phyloP scores from a whole-genome alignment of 345 rosid species.

The Acer negundo region DNA sequence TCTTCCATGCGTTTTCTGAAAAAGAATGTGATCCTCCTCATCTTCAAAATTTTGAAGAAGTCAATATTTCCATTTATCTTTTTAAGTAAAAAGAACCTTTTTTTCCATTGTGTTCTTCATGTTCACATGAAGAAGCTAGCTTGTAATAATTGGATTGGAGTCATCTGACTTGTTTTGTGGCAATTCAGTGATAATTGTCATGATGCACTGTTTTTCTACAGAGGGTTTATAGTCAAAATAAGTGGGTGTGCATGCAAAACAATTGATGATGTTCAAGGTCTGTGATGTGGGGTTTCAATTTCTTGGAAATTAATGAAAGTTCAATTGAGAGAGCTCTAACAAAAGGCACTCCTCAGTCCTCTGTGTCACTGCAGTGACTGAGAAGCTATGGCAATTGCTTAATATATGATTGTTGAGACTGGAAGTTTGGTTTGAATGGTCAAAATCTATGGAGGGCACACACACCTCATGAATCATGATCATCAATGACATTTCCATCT shows the following conservation, averaged over 20 bases:
- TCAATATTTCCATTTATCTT: not conserved
- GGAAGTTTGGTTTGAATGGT: not conserved
- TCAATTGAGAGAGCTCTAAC: not conserved
- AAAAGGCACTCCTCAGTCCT: not conserved
- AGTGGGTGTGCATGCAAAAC: not conserved
- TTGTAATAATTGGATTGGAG: not conserved
- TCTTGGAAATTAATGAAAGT: not conserved
- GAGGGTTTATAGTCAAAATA: not conserved
- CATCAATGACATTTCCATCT: not conserved
- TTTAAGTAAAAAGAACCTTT: not conserved
- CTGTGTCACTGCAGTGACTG: not conserved
- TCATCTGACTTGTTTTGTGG: not conserved
- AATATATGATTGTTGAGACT: not conserved
- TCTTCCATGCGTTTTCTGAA: not conserved
- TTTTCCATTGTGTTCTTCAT: not conserved
- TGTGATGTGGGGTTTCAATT: not conserved
- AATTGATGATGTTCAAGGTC: not conserved
- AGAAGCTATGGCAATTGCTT: not conserved
- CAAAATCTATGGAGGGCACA: not conserved
- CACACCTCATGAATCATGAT: slow-evolving; percentile 8
- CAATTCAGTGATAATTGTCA: not conserved
- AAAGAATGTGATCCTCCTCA: not conserved
- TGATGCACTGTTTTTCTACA: not conserved
- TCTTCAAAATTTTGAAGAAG: not conserved
- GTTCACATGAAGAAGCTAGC: slow-evolving; percentile 2